These are phyloP conservation scores for Penicillium egyptiacum DNA, from an alignment of 495 filamentous ascomycete species.

Conservation along the genomic window DNA sequence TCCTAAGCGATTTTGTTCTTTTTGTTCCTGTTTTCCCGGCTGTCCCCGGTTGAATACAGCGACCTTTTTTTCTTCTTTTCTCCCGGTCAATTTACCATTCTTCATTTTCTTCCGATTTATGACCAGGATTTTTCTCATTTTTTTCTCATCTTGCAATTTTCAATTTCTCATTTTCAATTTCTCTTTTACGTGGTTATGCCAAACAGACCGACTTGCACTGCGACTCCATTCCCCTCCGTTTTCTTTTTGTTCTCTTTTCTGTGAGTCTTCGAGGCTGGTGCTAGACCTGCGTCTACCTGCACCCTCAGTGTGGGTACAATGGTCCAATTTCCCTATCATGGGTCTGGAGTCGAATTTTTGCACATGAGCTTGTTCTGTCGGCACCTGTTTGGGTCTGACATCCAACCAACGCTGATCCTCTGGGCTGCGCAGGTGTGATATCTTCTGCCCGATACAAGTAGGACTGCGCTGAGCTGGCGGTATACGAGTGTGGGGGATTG, in stretches of 20 bases:
- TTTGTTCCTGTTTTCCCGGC: conserved; percentile 21
- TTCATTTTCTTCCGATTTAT: conserved; percentile 18
- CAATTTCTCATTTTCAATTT: conserved; percentile 1
- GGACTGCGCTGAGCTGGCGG: conserved; percentile 14
- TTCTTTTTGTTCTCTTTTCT: conserved; percentile 32
- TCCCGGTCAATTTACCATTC: conserved; percentile 19
- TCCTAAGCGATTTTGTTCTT: conserved; percentile 33
- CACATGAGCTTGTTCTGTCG: conserved; percentile 20
- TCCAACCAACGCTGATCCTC: conserved; percentile 12
- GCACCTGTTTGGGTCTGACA: conserved; percentile 20
- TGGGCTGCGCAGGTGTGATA: conserved; percentile 25
- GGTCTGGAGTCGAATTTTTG: conserved; percentile 20
- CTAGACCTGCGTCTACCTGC: conserved; percentile 27
- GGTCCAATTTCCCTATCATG: conserved; percentile 21
- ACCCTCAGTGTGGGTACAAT: conserved; percentile 24
- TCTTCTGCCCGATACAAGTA: conserved; percentile 16
- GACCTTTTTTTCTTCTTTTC: conserved; percentile 15
- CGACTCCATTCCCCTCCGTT: conserved; percentile 27
- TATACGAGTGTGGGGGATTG: conserved; percentile 24
- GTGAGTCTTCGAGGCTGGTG: conserved; percentile 26
- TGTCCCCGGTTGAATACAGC: conserved; percentile 25
- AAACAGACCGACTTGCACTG: conserved; percentile 42
- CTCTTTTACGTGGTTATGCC: conserved; percentile 46
- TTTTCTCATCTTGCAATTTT: not conserved
- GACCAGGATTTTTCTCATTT: conserved; percentile 22